Evolutionary conservation across 1,284 basidiomycete species (phyloP), one percentile per base, ranked within the genome.

Genomic region (Cutaneotrichosporon arboriforme): DNA sequence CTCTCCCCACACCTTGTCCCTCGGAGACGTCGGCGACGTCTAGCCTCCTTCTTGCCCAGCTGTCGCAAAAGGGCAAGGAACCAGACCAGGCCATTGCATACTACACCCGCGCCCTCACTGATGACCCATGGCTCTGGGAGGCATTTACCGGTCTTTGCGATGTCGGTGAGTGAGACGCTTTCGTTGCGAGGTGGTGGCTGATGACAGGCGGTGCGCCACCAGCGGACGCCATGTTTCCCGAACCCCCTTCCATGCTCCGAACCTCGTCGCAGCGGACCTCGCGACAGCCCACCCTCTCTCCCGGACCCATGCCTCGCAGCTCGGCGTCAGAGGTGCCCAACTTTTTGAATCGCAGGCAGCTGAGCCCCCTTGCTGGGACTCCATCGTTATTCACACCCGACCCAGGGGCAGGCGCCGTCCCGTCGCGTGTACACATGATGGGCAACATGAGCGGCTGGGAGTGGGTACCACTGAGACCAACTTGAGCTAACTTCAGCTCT

Each of bases 61-160:
- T 72, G 17, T 68, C 62, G 3, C 57, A 62, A 31, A 70, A 68
- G 46, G 62, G 61, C 51, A 72, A 71, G 84, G 40, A 83, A 83
- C 62, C 83, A 81, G 68, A 85, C 82, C 33, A 80, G 81, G 91
- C 92, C 14, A 78, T 81, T 23, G 71, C 77, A 49, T 85, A 84
- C 67, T 93, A 88, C 69, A 79, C 80, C 35, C 80, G 84, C 54
- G 88, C 90, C 13, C 78, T 96, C 51, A 71, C 76, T 14, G 73
- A 86, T 44, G 85, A 91, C 70, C 87, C 88, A 20, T 83, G 89
- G 75, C 75, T 92, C 44, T 96, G 91, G 91, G 92, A 97, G 72
- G 92, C 92, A 1, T 90, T 93, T 68, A 87, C 90, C 61, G 90
- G 88, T 0, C 74, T 97, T 23, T 96, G 91, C 70, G 77, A 83